Percentiles rank a stretch among this genome's conserved stretches.
These are phyloP conservation scores for Fusarium graminum DNA, from an alignment of 2,329 filamentous ascomycete genomes.

Conservation along the genomic window DNA sequence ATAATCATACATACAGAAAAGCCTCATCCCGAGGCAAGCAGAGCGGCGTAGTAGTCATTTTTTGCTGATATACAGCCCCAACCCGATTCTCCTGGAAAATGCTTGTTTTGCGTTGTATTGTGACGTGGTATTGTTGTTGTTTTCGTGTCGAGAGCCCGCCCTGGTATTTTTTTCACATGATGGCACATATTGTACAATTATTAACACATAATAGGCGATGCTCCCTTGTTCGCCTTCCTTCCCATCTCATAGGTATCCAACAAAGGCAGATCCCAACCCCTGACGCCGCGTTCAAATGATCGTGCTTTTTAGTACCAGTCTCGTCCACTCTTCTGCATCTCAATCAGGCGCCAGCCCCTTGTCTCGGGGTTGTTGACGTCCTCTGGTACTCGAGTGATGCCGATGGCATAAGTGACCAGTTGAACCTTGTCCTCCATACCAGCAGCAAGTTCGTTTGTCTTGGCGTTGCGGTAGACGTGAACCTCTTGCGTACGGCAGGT, in stretches of 20 bases:
- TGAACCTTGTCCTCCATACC: conserved; percentile 99
- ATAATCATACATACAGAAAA: conserved; percentile 51
- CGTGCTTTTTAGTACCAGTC: conserved; percentile 73
- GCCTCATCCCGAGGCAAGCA: conserved; percentile 47
- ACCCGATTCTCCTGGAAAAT: conserved; percentile 42
- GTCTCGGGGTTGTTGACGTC: conserved; percentile 98
- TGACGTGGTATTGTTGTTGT: conserved; percentile 27
- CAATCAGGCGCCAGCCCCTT: conserved; percentile 95
- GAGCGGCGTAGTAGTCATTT: conserved; percentile 53
- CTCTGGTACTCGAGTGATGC: conserved; percentile 91
- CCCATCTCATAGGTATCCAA: conserved; percentile 43
- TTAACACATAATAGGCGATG: conserved; percentile 50
- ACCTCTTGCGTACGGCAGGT: conserved; percentile 98
- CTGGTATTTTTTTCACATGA: conserved; percentile 47
- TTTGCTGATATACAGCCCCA: conserved; percentile 46
- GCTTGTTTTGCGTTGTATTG: conserved; percentile 29
- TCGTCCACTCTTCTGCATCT: conserved; percentile 97
- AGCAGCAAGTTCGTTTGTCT: conserved; percentile 88
- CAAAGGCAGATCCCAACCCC: conserved; percentile 39
- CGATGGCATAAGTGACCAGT: conserved; percentile 97
- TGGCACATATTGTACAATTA: conserved; percentile 53
- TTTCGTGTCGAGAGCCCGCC: conserved; percentile 44
- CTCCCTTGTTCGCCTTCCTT: conserved; percentile 26
- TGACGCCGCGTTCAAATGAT: conserved; percentile 44
- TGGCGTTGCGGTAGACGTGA: conserved; percentile 94